These are phyloP conservation scores for Otatea glauca DNA, from an alignment of 176 grass and related monocot genomes.

Conservation along the genomic window DNA sequence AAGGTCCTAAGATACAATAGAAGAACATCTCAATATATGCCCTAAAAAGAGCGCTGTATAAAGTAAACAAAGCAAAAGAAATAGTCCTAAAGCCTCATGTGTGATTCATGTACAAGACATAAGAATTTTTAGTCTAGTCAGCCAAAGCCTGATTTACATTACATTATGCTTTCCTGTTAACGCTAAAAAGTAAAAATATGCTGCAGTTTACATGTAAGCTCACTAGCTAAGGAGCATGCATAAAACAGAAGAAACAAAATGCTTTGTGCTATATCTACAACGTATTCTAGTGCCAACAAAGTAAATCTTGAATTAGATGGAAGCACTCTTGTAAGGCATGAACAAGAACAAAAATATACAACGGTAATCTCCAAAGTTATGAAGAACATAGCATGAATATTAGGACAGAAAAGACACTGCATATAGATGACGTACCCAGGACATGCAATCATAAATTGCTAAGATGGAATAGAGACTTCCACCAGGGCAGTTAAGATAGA, in stretches of 20 bases:
- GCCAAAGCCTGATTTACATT: neutral
- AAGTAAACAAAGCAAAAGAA: neutral
- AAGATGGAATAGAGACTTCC: constrained; percentile 92
- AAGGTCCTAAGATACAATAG: neutral
- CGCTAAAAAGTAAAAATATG: neutral
- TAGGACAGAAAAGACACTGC: constrained; percentile 9
- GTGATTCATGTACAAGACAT: constrained; percentile 16
- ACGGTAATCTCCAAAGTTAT: constrained; percentile 2
- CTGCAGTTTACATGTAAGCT: constrained; percentile 23
- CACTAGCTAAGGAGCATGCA: constrained; percentile 8
- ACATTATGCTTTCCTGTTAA: constrained; percentile 1
- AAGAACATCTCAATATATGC: neutral
- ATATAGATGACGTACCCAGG: constrained; percentile 66
- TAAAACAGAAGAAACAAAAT: constrained; percentile 22
- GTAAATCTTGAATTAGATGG: constrained; percentile 37
- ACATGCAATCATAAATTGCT: constrained; percentile 98
- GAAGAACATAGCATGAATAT: neutral
- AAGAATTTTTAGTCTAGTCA: neutral
- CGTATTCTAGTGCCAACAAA: constrained; percentile 17
- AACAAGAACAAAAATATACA: constrained; percentile 20
- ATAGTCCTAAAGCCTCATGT: neutral
- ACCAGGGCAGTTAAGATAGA: constrained; percentile 87
- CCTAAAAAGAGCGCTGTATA: neutral
- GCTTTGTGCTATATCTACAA: neutral
- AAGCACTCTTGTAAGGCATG: constrained; percentile 1